Percentiles rank a stretch among this genome's conserved stretches.
Evolutionary conservation across 129 eudicot species (phyloP).

Genomic region (Erigeron canadensis): DNA sequence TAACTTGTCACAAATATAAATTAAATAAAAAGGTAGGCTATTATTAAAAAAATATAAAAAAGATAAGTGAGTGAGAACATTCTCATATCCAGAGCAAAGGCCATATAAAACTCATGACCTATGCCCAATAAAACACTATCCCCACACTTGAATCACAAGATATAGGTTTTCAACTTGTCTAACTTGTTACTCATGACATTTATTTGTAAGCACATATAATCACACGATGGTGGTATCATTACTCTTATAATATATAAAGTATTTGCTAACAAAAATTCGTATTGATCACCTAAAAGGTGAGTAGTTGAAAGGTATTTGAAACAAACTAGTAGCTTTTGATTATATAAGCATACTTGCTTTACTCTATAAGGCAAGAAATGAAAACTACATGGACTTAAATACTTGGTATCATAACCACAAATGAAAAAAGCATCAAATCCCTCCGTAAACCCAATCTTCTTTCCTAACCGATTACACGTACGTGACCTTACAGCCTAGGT

Average conservation of each 20-base stretch:
- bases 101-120: too few relatives aligned
- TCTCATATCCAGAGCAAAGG: too few relatives aligned
- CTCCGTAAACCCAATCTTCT: constrained; percentile 16
- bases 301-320: constrained; percentile 28
- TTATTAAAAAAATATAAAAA: too few relatives aligned
- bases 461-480: constrained; percentile 21
- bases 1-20: too few relatives aligned
- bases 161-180: too few relatives aligned
- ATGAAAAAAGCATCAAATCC: constrained; percentile 23
- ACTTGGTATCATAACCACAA: constrained; percentile 14
- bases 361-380: constrained; percentile 19
- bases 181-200: too few relatives aligned
- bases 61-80: too few relatives aligned
- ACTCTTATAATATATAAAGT: not conserved
- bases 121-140: too few relatives aligned
- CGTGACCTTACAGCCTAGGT: constrained; percentile 1
- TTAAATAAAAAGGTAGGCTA: too few relatives aligned
- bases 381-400: constrained; percentile 8
- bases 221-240: not conserved
- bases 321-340: constrained; percentile 28
- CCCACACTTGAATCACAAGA: too few relatives aligned
- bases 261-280: not conserved
- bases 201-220: too few relatives aligned
- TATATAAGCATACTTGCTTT: constrained; percentile 17
- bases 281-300: constrained; percentile 17